Conservation (phyloP, 2,329 filamentous ascomycete genomes). For the Aaosphaeria pasadenensis region DNA sequence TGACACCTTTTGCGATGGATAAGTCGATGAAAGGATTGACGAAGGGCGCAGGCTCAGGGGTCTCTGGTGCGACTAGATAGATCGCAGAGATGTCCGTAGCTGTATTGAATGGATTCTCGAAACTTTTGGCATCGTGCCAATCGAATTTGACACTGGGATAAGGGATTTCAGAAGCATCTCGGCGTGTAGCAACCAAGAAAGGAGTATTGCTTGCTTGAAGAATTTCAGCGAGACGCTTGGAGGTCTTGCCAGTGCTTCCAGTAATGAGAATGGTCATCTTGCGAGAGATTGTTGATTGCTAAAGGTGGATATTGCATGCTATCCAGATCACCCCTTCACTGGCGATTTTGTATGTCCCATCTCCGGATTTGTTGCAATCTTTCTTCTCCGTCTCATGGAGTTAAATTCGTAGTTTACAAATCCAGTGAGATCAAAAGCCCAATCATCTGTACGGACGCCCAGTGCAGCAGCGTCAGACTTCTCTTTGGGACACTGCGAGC, state of each 20-base stretch:
- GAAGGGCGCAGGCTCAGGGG: constrained; percentile 27
- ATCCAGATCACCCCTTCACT: too few relatives aligned
- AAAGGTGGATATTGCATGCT: too few relatives aligned
- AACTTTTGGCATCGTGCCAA: constrained; percentile 46
- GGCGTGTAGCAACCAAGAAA: constrained; percentile 41
- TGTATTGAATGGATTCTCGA: constrained; percentile 29
- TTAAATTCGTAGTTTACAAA: too few relatives aligned
- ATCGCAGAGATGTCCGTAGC: constrained; percentile 31
- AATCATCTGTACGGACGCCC: too few relatives aligned
- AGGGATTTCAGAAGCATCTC: constrained; percentile 10
- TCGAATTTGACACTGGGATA: constrained; percentile 36
- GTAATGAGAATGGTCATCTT: not conserved
- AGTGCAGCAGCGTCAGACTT: too few relatives aligned
- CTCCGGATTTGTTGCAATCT: too few relatives aligned
- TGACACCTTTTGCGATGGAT: constrained; percentile 31
- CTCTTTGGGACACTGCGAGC: too few relatives aligned
- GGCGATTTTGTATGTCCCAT: too few relatives aligned
- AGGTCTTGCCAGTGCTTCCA: not conserved
- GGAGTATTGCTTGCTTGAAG: constrained; percentile 4
- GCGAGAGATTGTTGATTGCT: too few relatives aligned
- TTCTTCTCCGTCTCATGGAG: too few relatives aligned
- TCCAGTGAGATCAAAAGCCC: too few relatives aligned
- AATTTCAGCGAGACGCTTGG: not conserved
- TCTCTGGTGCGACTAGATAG: constrained; percentile 42
- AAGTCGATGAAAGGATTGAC: constrained; percentile 45